Conservation (phyloP, 2,329 filamentous ascomycete species). For the Arthrobotrys sinensis region DNA sequence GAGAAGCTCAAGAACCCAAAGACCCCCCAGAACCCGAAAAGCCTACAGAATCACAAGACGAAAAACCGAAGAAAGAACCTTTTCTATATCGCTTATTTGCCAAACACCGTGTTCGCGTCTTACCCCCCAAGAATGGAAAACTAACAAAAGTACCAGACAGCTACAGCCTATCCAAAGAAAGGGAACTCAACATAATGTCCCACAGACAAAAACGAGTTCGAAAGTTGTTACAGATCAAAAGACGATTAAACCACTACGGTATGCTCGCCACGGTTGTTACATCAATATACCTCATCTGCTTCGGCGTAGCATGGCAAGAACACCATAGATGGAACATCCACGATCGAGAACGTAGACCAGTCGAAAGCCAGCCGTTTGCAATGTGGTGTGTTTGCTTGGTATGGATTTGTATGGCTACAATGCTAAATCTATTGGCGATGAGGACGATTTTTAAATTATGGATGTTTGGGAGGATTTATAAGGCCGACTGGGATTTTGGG, state of each 20-base stretch:
- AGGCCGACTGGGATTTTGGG: background rate
- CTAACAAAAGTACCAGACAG: conserved; percentile 18
- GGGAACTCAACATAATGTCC: conserved; percentile 19
- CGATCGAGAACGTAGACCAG: conserved; percentile 10
- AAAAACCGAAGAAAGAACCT: background rate
- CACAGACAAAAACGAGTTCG: background rate
- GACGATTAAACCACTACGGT: conserved; percentile 20
- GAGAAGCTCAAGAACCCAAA: background rate
- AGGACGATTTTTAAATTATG: conserved; percentile 29
- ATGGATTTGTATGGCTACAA: conserved; percentile 13
- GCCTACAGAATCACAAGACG: background rate
- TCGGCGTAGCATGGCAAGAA: conserved; percentile 40
- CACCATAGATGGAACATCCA: conserved; percentile 28
- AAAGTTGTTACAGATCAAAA: conserved; percentile 24
- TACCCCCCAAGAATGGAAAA: background rate
- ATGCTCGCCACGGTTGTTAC: conserved; percentile 20
- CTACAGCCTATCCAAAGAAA: background rate
- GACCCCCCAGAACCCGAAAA: background rate
- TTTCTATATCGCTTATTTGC: background rate
- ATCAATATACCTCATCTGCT: conserved; percentile 30
- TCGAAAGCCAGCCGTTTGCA: conserved; percentile 8
- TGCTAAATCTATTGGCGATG: conserved; percentile 20
- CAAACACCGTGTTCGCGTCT: background rate
- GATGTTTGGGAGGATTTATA: conserved; percentile 34
- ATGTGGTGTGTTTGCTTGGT: conserved; percentile 42